A percentile compares a stretch with the other conserved stretches of the same genome.
Evolutionary conservation across 495 filamentous ascomycete genomes (phyloP).

Genomic region (Penicillium flavigenum): DNA sequence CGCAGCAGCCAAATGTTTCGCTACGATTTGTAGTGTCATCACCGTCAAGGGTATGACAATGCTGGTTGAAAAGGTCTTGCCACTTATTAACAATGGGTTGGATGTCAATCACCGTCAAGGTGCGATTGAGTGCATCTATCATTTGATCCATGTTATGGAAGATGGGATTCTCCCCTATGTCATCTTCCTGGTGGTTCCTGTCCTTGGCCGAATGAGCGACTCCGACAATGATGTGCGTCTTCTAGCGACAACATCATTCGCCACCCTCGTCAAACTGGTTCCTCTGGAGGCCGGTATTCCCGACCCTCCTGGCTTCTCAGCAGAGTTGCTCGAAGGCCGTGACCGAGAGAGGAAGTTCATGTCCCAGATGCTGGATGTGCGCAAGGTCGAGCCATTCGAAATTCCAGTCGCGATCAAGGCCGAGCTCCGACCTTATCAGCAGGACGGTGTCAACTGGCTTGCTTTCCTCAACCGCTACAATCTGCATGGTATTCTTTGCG

Average conservation of each 20-base stretch:
- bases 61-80: constrained; percentile 88
- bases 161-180: constrained; percentile 95
- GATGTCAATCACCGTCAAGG: constrained; percentile 88
- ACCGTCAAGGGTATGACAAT: constrained; percentile 93
- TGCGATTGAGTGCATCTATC: constrained; percentile 89
- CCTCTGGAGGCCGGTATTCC: constrained; percentile 98
- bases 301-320: constrained; percentile 88
- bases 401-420: constrained; percentile 97
- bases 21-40: constrained; percentile 94
- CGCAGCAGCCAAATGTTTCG: constrained; percentile 95
- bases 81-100: constrained; percentile 81
- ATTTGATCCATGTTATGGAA: constrained; percentile 97
- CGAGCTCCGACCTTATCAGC: constrained; percentile 91
- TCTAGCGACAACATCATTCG: constrained; percentile 94
- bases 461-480: constrained; percentile 97
- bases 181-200: constrained; percentile 98
- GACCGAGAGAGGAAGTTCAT: constrained; percentile 96
- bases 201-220: constrained; percentile 98
- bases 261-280: constrained; percentile 95
- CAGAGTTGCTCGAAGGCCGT: constrained; percentile 81
- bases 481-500: constrained; percentile 95
- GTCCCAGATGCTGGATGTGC: constrained; percentile 88
- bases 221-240: constrained; percentile 93
- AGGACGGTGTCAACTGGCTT: constrained; percentile 98
- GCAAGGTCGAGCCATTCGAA: constrained; percentile 90